Conservation (phyloP, 2,329 filamentous ascomycete genomes). For the Neocucurbitaria cava region DNA sequence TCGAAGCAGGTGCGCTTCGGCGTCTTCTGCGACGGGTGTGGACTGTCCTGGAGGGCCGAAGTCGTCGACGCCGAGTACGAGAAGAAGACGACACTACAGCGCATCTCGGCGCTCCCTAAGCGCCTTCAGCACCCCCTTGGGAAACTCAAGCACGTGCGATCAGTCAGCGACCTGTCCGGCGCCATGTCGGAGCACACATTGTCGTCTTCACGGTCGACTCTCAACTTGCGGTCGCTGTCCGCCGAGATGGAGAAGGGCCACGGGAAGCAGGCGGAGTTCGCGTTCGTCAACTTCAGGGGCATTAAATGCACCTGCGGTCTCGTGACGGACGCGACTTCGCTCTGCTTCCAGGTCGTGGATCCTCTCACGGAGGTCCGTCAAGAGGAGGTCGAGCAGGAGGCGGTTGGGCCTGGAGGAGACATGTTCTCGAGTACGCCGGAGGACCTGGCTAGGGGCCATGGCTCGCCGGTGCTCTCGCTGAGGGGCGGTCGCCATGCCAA, state of each 20-base stretch:
- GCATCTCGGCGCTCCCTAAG: constrained; percentile 19
- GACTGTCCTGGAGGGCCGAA: constrained; percentile 29
- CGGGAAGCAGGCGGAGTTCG: constrained; percentile 23
- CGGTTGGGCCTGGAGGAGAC: neutral
- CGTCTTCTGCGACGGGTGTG: constrained; percentile 32
- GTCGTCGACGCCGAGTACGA: constrained; percentile 5
- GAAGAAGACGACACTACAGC: constrained; percentile 10
- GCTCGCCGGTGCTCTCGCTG: constrained; percentile 17
- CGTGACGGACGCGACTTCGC: constrained; percentile 13
- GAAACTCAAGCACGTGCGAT: constrained; percentile 19
- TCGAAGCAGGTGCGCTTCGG: constrained; percentile 27
- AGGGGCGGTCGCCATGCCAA: constrained; percentile 22
- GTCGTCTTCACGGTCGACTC: constrained; percentile 8
- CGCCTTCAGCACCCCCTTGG: constrained; percentile 11
- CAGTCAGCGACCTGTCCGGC: constrained; percentile 13
- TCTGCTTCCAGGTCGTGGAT: constrained; percentile 34
- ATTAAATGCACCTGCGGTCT: constrained; percentile 29
- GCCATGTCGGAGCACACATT: neutral
- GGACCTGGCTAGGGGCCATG: constrained; percentile 27
- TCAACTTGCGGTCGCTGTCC: constrained; percentile 14
- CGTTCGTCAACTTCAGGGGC: constrained; percentile 27
- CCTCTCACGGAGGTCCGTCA: constrained; percentile 1
- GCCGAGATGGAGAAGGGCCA: constrained; percentile 17
- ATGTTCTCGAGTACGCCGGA: constrained; percentile 14
- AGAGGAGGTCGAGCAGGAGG: neutral